phyloP scores from a whole-genome alignment of 495 filamentous ascomycete genomes.

The Aspergillus nidulans region DNA sequence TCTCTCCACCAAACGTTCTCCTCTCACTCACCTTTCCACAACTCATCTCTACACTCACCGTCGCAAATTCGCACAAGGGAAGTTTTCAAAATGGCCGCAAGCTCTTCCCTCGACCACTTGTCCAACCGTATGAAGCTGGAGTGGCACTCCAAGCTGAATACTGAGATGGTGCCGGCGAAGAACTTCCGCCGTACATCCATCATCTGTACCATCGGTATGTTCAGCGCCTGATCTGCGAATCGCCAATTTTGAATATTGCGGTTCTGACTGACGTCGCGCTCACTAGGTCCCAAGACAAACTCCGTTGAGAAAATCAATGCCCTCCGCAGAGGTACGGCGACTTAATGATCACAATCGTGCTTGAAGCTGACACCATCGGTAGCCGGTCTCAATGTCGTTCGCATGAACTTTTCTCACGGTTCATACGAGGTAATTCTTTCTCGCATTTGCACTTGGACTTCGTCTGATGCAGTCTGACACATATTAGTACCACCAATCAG shows the following conservation, averaged over 20 bases:
- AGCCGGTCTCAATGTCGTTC: conserved; percentile 93
- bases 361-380: conserved; percentile 20
- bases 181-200: conserved; percentile 95
- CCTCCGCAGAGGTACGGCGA: conserved; percentile 61
- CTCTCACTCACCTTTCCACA: conserved; percentile 8
- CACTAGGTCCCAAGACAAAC: conserved; percentile 88
- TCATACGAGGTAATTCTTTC: conserved; percentile 68
- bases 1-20: conserved; percentile 15
- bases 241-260: not conserved
- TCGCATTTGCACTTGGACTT: conserved; percentile 1
- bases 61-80: conserved; percentile 13
- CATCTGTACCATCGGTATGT: conserved; percentile 93
- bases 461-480: not conserved
- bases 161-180: conserved; percentile 72
- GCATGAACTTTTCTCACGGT: conserved; percentile 99
- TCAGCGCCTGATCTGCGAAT: not conserved
- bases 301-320: conserved; percentile 92
- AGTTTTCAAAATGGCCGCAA: conserved; percentile 41
- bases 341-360: not conserved
- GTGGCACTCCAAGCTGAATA: conserved; percentile 83
- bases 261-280: conserved; percentile 7
- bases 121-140: conserved; percentile 78
- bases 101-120: conserved; percentile 72
- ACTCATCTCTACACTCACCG: too few species aligned
- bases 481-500: conserved; percentile 77